Evolutionary conservation across 2,329 filamentous ascomycete genomes (phyloP), one percentile per base, ranked within the genome.

Genomic region (Ceratocystis colombiana): DNA sequence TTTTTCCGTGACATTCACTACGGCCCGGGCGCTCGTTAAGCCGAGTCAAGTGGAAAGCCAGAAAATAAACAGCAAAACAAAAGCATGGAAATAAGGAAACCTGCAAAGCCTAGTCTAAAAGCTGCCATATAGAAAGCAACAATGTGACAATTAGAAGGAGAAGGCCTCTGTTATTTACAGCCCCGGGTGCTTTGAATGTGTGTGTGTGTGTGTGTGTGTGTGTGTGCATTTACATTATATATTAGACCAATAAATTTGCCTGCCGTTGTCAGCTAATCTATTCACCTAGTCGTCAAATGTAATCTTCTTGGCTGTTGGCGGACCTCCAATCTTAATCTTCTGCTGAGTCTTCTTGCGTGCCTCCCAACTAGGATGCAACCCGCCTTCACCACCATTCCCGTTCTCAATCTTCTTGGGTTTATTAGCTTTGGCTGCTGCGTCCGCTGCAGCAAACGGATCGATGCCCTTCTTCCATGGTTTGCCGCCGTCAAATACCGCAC

Each of bases 1-100:
- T 96, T 95, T 76, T 96, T 96, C 86, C 84, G 90, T 72, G 85
- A 84, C 72, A 83, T 79, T 72, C 72, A 74, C 68, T 72, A 74
- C 55, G 64, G 67, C 61, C 67, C 67, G 22, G 61, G 44, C 15
- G 67, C 64, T 20, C 61, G 55, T 41, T 68, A 65, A 65, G 37
- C n/a, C 1, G 28, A 28, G 64, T 25, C 46, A 33, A 8, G 64
- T 15, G 8, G 15, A 15, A 25, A 25, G 48, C 3, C 20, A 37
- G 28, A 20, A 55, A 55, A 10, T 15, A 25, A 22, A 62, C 20
- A 45, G 30, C 41, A 22, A 62, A 41, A 50, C 53, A 55, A 25
- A 33, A 20, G 37, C 2, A 41, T 41, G 33, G 41, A 45, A 61
- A 62, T n/a, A 62, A 25, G 41, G 57, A 15, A 15, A 55, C 62